Evolutionary conservation across 768 basidiomycete species (phyloP), one percentile per base, ranked within the genome.

Genomic region (Multifurca ochricompacta): DNA sequence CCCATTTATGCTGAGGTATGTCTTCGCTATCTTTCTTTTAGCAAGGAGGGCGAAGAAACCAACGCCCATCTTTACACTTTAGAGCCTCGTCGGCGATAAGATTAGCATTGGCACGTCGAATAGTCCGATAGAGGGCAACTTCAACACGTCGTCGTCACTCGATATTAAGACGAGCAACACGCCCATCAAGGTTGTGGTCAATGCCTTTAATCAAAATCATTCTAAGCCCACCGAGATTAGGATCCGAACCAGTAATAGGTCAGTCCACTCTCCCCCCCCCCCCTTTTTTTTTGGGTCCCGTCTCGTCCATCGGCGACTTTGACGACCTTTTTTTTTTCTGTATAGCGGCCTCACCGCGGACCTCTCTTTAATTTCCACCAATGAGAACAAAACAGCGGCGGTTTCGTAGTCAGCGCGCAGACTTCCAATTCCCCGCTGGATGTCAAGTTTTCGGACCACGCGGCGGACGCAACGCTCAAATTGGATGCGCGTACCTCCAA

Each of bases 361-460:
- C 2, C 36, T 58, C 18, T 34, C 57, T 9, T 30, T 58, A 3
- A 3, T 42, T 1, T 48, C 57, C 1, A 39, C 57, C 4, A 16
- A 28, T 18, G 57, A 36, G 30, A 27, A 43, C 18, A 23, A 40
- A 16, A 45, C 41, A 18, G 23, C 27, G 47, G 57, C 16, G 42
- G 34, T 13, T 58, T 58, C 41, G 2, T 4, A 14, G 46, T 55
- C 30, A 13, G 3, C 23, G n/a, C 46, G 8, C 34, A 10, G n/a
- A 58, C 56, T 11, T 42, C 53, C 41, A 58, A 58, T 35, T 43
- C 41, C 1, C 56, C 56, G 13, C 47, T 58, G 0, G 14, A 27
- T 0, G 9, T 58, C 45, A 56, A 42, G 46, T 39, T 48, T n/a
- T 39, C 14, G 27, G 36, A 48, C 5, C 53, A 54, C 1, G 5